Base-by-base conservation (phyloP, 2,329 filamentous ascomycete species). In the Fusarium sp. region DNA sequence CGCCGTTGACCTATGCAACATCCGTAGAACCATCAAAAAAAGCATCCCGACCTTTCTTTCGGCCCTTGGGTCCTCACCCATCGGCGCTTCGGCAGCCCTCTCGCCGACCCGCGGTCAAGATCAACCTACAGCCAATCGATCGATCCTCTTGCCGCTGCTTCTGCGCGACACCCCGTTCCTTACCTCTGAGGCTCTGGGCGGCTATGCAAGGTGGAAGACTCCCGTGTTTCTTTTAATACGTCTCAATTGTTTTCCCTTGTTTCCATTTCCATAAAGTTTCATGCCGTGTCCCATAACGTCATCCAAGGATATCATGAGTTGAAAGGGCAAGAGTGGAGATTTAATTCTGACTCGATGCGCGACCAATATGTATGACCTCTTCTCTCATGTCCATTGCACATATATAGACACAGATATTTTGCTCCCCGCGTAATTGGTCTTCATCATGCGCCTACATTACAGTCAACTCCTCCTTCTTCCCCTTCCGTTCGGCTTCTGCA, bases 301-400 rank as follows among this genome's bases (percentile, higher is more conserved):
- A 57, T 16, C 8, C n/a, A 36, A 36, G 31, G 52, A 57, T 57
- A 61, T 61, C 50, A 56, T 20, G 29, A 65, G 60, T 74, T 74
- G 66, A 74, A 77, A 77, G 69, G 73, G 75, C 64, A 77, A 68
- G 75, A 80, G 79, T 79, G 77, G 80, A 79, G 78, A 80, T 80
- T 81, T 69, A 71, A 74, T 77, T 75, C 42, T 72, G 69, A 70
- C 66, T 66, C 66, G 69, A 61, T 66, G 77, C 74, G 68, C 77
- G 74, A 77, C 78, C 69, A 70, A 69, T 64, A 67, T 56, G 52
- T 63, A 60, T 54, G 42, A 29, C 36, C 50, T 64, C 50, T 66
- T 70, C 63, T 68, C 36, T 56, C 56, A 60, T 65, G 38, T 54
- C 52, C 36, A 56, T 54, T 54, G 47, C 63, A 63, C 38, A 66